These are phyloP conservation scores for Chondrostereum purpureum DNA, from an alignment of 1,284 basidiomycete genomes.

Conservation along the genomic window DNA sequence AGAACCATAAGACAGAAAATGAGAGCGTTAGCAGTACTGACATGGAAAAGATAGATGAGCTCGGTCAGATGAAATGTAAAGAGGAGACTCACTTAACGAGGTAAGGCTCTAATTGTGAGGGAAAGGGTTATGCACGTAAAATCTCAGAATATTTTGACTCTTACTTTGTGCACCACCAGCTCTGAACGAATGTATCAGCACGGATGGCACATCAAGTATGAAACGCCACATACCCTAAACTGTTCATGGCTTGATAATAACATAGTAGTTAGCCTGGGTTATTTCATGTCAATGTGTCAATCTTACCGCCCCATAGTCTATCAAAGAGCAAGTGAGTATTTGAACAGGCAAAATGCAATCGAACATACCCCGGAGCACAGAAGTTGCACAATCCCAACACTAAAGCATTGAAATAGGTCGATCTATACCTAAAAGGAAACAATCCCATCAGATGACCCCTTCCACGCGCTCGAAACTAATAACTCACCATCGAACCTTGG, in stretches of 20 bases:
- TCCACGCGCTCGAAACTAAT: too few relatives aligned
- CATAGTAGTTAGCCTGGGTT: too few relatives aligned
- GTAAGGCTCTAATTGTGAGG: conserved; percentile 2
- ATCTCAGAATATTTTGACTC: too few relatives aligned
- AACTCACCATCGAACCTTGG: too few relatives aligned
- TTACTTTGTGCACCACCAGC: conserved; percentile 5
- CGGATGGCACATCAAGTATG: not conserved
- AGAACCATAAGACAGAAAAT: conserved; percentile 11
- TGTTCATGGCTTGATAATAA: not conserved
- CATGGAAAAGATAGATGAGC: not conserved
- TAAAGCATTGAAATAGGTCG: conserved; percentile 8
- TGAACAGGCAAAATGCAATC: not conserved
- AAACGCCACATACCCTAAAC: not conserved
- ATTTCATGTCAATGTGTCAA: too few relatives aligned
- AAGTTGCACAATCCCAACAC: conserved; percentile 11
- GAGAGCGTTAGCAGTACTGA: conserved; percentile 8
- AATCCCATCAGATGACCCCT: too few relatives aligned
- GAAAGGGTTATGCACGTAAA: too few relatives aligned
- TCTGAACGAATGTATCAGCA: not conserved
- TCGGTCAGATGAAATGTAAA: not conserved
- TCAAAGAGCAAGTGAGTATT: too few relatives aligned
- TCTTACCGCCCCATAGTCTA: conserved; percentile 3
- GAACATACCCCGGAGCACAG: conserved; percentile 3
- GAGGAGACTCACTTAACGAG: conserved; percentile 1
- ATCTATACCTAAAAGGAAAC: conserved; percentile 11